Conservation (phyloP, 2,329 filamentous ascomycete species). For the Aureobasidium sp. region DNA sequence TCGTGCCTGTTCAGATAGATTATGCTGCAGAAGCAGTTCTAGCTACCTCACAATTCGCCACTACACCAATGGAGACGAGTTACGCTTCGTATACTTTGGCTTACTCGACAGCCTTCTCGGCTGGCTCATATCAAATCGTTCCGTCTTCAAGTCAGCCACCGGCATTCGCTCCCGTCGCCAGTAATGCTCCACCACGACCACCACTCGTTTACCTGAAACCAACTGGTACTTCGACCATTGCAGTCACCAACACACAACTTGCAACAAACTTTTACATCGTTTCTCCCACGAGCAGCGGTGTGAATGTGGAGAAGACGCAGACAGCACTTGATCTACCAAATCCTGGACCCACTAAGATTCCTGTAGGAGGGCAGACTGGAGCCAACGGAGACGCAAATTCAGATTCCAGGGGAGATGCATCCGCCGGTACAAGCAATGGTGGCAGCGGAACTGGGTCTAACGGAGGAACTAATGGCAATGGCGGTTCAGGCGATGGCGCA, state of each 20-base stretch:
- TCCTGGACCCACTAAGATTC: background rate
- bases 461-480: background rate
- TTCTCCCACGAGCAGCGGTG: background rate
- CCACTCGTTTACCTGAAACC: conserved; percentile 21
- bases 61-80: background rate
- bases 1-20: conserved; percentile 36
- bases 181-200: background rate
- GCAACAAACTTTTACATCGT: conserved; percentile 10
- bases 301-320: background rate
- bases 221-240: background rate
- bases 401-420: background rate
- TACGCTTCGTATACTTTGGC: background rate
- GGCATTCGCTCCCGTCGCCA: background rate
- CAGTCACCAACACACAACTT: background rate
- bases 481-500: background rate
- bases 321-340: background rate
- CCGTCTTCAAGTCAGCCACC: background rate
- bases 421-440: background rate
- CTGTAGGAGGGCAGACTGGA: background rate
- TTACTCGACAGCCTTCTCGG: background rate
- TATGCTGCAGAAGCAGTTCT: conserved; percentile 25
- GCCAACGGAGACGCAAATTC: background rate
- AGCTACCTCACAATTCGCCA: conserved; percentile 10
- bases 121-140: background rate
- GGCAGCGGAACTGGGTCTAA: background rate